Percentiles rank a stretch among this genome's conserved stretches.
These are phyloP conservation scores for Ulmus americana DNA, from an alignment of 331 rosid species.

Conservation along the genomic window DNA sequence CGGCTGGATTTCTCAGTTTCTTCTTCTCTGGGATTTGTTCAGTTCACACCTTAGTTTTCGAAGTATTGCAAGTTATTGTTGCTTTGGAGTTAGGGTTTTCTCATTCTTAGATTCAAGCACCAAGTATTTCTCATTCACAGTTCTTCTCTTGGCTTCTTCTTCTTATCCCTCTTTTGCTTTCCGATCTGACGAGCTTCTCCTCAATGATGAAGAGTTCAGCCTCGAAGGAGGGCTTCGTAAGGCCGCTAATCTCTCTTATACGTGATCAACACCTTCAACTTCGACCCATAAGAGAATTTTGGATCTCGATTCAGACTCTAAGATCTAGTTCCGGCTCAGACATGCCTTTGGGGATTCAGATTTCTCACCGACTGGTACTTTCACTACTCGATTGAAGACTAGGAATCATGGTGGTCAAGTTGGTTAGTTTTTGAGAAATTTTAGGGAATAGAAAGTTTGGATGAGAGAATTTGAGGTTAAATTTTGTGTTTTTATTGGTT, in stretches of 20 bases:
- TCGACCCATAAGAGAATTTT: conserved; percentile 53
- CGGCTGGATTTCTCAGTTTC: too few relatives aligned
- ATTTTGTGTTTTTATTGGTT: conserved; percentile 4
- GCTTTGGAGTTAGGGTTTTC: too few relatives aligned
- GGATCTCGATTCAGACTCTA: conserved; percentile 70
- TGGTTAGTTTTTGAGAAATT: conserved; percentile 2
- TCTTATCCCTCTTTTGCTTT: conserved; percentile 38
- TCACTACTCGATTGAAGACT: conserved; percentile 87
- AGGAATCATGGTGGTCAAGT: conserved; percentile 92
- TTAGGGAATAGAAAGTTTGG: background rate
- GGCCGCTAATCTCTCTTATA: conserved; percentile 27
- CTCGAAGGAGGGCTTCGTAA: conserved; percentile 58
- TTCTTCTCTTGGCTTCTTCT: conserved; percentile 24
- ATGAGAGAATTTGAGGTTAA: background rate
- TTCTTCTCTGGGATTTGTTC: too few relatives aligned
- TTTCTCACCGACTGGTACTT: conserved; percentile 69
- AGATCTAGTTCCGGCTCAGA: conserved; percentile 74
- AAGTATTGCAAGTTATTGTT: too few relatives aligned
- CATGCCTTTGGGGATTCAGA: conserved; percentile 88
- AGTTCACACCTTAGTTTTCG: too few relatives aligned
- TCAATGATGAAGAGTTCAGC: conserved; percentile 89
- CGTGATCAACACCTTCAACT: conserved; percentile 27
- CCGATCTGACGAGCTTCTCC: conserved; percentile 83
- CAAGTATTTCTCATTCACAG: background rate
- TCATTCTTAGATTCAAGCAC: too few relatives aligned